Evolutionary conservation across 2,329 filamentous ascomycete genomes (phyloP).

Genomic region (Rhytidhysteron rufulum): DNA sequence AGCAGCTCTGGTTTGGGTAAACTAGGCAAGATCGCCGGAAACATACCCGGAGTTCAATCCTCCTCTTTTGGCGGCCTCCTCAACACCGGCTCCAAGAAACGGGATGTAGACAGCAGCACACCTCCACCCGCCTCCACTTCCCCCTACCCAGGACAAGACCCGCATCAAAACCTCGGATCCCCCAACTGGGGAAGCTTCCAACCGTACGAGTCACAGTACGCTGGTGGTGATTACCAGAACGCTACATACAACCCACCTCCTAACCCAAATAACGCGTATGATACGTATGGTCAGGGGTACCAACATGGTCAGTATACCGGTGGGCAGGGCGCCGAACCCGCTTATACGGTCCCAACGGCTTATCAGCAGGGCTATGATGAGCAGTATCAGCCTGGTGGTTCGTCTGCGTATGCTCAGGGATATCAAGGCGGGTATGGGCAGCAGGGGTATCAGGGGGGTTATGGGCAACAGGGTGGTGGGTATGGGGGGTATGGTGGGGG

Average conservation of each 20-base stretch:
- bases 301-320: slow-evolving; percentile 22
- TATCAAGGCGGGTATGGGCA: slow-evolving; percentile 12
- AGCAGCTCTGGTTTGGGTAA: slow-evolving; percentile 15
- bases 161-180: slow-evolving; percentile 14
- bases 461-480: slow-evolving; percentile 1
- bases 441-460: neutral
- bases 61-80: slow-evolving; percentile 12
- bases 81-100: slow-evolving; percentile 19
- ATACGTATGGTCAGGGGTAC: slow-evolving; percentile 16
- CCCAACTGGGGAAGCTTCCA: slow-evolving; percentile 27
- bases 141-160: slow-evolving; percentile 14
- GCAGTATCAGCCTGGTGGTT: slow-evolving; percentile 8
- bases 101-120: slow-evolving; percentile 17
- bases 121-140: slow-evolving; percentile 15
- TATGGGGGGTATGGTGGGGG: slow-evolving; percentile 13
- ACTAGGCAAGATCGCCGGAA: slow-evolving; percentile 10
- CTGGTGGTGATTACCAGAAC: slow-evolving; percentile 13
- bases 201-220: slow-evolving; percentile 32
- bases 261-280: slow-evolving; percentile 8
- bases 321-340: slow-evolving; percentile 28
- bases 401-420: slow-evolving; percentile 16
- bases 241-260: slow-evolving; percentile 16
- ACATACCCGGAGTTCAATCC: slow-evolving; percentile 12
- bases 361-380: slow-evolving; percentile 36
- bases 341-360: slow-evolving; percentile 29